Evolutionary conservation across 768 basidiomycete genomes (phyloP).

Genomic region (Hericium alpestre): DNA sequence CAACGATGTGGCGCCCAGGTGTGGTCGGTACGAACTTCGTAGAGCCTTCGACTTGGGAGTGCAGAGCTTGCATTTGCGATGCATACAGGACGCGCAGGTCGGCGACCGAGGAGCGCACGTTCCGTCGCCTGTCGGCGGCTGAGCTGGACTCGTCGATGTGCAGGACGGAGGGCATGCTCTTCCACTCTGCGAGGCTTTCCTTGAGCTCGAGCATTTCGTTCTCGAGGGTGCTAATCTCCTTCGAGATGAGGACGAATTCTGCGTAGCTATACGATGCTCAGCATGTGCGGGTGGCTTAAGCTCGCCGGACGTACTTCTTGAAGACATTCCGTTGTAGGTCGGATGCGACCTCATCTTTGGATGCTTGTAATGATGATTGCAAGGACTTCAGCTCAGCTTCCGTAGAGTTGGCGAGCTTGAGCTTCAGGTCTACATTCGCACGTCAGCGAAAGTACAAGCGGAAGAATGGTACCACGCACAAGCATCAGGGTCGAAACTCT

Average conservation of each 20-base stretch:
- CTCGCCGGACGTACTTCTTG: conserved; percentile 55
- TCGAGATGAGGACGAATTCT: conserved; percentile 92
- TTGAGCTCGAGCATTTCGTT: conserved; percentile 97
- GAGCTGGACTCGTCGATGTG: conserved; percentile 80
- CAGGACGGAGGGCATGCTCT: conserved; percentile 85
- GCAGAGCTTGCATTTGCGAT: conserved; percentile 86
- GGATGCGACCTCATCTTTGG: conserved; percentile 62
- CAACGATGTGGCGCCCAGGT: conserved; percentile 83
- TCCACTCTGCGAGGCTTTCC: conserved; percentile 89
- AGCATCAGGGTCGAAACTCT: conserved; percentile 79
- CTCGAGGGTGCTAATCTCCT: conserved; percentile 92
- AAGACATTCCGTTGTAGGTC: conserved; percentile 90
- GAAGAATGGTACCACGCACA: conserved; percentile 44
- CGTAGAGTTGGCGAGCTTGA: conserved; percentile 83
- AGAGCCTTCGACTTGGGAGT: conserved; percentile 85
- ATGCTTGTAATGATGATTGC: conserved; percentile 62
- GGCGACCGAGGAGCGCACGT: conserved; percentile 83
- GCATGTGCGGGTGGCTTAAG: not conserved
- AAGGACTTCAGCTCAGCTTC: conserved; percentile 69
- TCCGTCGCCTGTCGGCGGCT: conserved; percentile 48
- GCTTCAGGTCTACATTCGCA: conserved; percentile 45
- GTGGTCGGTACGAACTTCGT: conserved; percentile 90
- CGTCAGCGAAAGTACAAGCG: not conserved
- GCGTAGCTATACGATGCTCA: conserved; percentile 56
- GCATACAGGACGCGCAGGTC: conserved; percentile 91